Evolutionary conservation across 2,329 filamentous ascomycete genomes (phyloP).

Genomic region (Shiraia bambusicola): DNA sequence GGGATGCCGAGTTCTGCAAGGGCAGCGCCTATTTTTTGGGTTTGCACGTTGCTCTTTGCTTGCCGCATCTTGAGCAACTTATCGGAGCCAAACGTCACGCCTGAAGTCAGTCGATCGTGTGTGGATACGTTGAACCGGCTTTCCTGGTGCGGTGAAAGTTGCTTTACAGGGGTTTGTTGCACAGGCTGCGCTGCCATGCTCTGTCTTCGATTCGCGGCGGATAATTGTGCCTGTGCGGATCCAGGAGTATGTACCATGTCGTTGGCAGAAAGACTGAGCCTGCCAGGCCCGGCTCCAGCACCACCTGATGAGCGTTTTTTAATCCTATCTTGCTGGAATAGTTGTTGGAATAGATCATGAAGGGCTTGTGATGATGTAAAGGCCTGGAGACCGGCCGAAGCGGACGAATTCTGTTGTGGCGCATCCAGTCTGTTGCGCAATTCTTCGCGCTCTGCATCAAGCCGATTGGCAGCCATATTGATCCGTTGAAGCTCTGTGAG

Average conservation of each 20-base stretch:
- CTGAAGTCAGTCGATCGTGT: constrained; percentile 80
- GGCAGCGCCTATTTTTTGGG: constrained; percentile 71
- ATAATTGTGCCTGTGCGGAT: constrained; percentile 29
- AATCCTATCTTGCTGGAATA: constrained; percentile 79
- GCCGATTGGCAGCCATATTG: constrained; percentile 77
- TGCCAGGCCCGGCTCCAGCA: constrained; percentile 27
- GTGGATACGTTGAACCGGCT: constrained; percentile 79
- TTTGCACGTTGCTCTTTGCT: constrained; percentile 74
- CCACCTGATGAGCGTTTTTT: constrained; percentile 70
- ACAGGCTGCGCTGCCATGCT: constrained; percentile 41
- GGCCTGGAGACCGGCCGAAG: constrained; percentile 43
- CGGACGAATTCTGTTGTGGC: constrained; percentile 59
- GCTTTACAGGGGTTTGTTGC: constrained; percentile 44
- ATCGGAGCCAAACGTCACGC: constrained; percentile 87
- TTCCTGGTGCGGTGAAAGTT: constrained; percentile 72
- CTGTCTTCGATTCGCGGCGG: constrained; percentile 39
- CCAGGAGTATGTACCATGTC: constrained; percentile 42
- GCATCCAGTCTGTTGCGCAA: constrained; percentile 85
- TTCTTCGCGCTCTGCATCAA: constrained; percentile 85
- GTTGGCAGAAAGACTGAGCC: constrained; percentile 43
- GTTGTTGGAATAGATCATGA: constrained; percentile 75
- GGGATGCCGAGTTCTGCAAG: constrained; percentile 72
- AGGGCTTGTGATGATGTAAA: constrained; percentile 83
- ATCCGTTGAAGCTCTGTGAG: constrained; percentile 91
- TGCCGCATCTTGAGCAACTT: constrained; percentile 76